Conservation (phyloP, 441 rosid genomes). For the Euphorbia celastroides region DNA sequence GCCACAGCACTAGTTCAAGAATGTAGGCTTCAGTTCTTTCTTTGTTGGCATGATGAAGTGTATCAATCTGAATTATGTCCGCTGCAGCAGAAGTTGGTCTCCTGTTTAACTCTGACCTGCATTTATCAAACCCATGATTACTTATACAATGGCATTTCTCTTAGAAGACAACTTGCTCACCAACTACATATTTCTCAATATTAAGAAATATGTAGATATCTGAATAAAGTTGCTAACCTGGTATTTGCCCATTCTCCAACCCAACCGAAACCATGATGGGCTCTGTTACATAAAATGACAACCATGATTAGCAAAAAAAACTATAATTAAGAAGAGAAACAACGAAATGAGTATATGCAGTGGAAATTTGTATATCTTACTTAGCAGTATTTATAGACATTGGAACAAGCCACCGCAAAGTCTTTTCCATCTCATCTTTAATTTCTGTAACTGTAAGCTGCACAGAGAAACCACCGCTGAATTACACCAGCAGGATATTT, state of each 20-base stretch:
- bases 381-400: constrained; percentile 31
- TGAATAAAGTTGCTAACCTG: constrained; percentile 51
- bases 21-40: constrained; percentile 75
- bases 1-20: constrained; percentile 76
- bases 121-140: constrained; percentile 1
- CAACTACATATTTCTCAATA: background rate
- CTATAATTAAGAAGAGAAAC: constrained; percentile 1
- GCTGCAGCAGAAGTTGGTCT: constrained; percentile 33
- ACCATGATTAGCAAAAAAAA: constrained; percentile 2
- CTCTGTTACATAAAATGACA: constrained; percentile 38
- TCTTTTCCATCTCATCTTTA: constrained; percentile 36
- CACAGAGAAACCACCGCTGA: constrained; percentile 4
- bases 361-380: constrained; percentile 12
- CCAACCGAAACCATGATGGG: constrained; percentile 99
- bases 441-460: constrained; percentile 27
- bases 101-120: constrained; percentile 62
- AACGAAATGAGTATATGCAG: background rate
- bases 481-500: background rate
- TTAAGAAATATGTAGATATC: constrained; percentile 30
- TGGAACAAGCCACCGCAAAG: constrained; percentile 30
- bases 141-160: background rate
- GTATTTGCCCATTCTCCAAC: constrained; percentile 98
- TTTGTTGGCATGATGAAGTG: constrained; percentile 88
- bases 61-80: constrained; percentile 75
- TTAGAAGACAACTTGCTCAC: background rate